phyloP scores from a whole-genome alignment of 2,329 filamentous ascomycete genomes.

The Botrytis medusae region DNA sequence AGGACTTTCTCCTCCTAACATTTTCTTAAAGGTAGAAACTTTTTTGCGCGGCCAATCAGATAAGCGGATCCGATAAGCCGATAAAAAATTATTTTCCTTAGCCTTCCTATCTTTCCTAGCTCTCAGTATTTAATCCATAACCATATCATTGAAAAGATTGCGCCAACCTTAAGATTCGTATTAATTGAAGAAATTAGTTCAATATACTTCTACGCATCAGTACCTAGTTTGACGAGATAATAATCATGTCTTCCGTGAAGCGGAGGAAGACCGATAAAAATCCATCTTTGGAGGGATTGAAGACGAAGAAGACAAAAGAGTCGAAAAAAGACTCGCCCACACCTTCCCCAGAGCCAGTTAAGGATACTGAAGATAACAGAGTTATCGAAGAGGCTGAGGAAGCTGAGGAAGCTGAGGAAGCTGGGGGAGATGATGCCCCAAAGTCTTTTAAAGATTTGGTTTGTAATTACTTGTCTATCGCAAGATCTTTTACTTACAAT shows the following conservation, averaged over 20 bases:
- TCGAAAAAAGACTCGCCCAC: conserved; percentile 22
- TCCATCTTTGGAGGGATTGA: conserved; percentile 25
- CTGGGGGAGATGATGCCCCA: conserved; percentile 32
- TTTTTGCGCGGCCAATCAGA: conserved; percentile 37
- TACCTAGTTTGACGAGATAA: background rate
- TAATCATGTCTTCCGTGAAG: conserved; percentile 39
- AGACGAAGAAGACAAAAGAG: conserved; percentile 28
- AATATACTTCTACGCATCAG: background rate
- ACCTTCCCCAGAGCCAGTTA: conserved; percentile 12
- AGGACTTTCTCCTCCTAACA: conserved; percentile 13
- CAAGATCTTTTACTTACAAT: background rate
- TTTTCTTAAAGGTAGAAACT: conserved; percentile 22
- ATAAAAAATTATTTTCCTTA: conserved; percentile 36
- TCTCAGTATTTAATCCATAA: background rate
- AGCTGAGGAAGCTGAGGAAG: conserved; percentile 31
- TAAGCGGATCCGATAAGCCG: conserved; percentile 37
- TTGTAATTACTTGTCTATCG: conserved; percentile 17
- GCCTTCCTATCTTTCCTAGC: background rate
- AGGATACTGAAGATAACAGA: conserved; percentile 9
- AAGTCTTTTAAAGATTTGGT: conserved; percentile 53
- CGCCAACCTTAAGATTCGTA: background rate
- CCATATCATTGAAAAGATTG: background rate
- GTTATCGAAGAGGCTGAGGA: conserved; percentile 28
- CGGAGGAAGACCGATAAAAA: conserved; percentile 37
- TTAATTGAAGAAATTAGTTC: background rate